These are phyloP conservation scores for Lachnellula occidentalis DNA, from an alignment of 2,329 filamentous ascomycete species.

Conservation along the genomic window DNA sequence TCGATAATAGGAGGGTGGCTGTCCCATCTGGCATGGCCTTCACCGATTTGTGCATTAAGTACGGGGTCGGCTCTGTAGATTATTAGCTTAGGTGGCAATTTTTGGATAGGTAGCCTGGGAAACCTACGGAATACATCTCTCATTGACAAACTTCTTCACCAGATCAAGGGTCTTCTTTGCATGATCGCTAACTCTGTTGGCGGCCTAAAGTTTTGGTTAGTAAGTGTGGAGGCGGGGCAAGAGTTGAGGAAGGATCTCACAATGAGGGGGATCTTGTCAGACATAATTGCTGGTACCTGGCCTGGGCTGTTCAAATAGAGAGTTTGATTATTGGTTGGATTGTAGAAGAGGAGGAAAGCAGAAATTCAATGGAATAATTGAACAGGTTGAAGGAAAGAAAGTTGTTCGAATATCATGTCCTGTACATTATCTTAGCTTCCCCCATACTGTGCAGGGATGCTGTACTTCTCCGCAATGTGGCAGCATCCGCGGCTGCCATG, in stretches of 20 bases:
- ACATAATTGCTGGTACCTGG: constrained; percentile 34
- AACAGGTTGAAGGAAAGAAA: background rate
- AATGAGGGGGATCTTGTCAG: constrained; percentile 42
- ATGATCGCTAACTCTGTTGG: constrained; percentile 65
- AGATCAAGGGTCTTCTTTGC: constrained; percentile 80
- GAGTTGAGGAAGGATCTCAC: constrained; percentile 29
- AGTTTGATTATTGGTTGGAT: background rate
- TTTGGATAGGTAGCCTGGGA: background rate
- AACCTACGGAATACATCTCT: constrained; percentile 78
- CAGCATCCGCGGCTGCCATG: constrained; percentile 7
- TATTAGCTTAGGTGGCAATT: constrained; percentile 16
- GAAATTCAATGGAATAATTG: background rate
- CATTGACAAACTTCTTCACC: constrained; percentile 93
- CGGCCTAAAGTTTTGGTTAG: constrained; percentile 24
- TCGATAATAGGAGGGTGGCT: constrained; percentile 77
- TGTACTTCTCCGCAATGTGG: constrained; percentile 10
- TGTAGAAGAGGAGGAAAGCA: background rate
- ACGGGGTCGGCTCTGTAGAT: constrained; percentile 65
- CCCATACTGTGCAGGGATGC: background rate
- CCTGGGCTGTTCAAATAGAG: background rate
- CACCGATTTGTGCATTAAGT: constrained; percentile 72
- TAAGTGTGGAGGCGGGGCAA: constrained; percentile 8
- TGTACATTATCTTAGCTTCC: too few relatives aligned
- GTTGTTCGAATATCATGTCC: background rate
- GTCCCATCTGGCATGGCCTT: constrained; percentile 70